Base-by-base conservation (phyloP, 352 stramenopile genomes). In the Globisporangium solare region DNA sequence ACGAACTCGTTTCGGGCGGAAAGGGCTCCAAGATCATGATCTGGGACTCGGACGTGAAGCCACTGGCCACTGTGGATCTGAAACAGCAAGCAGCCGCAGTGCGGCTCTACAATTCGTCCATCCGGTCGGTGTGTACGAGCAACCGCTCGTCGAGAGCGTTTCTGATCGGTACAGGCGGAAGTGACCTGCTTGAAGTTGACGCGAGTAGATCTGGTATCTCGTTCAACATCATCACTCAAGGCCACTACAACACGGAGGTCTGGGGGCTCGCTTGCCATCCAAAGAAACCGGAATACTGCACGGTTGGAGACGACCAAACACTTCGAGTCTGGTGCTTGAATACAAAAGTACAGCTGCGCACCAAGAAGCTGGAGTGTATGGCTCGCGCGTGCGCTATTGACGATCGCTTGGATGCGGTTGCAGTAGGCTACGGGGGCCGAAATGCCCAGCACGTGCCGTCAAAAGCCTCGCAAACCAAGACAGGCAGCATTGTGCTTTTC, bases 111-210 rank as follows among this genome's bases (percentile, higher is more conserved):
- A 76, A 63, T 35, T 49, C 70, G 10, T 64, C 66, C 17, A 71
- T 90, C 47, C 73, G 77, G 45, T 88, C 77, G 47, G 42, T 90
- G n/a, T 79, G 67, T 39, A 54, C 56, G 8, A 63, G 50, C 41
- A 55, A 37, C n/a, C 41, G 63, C 21, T 74, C 67, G 8, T 63
- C 68, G 7, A 60, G 72, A 21, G 54, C 60, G 4, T 67, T 97
- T 17, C 56, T 97, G 10, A 65, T 98, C 14, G 92, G 90, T 17
- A 97, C 89, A 15, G 61, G 51, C 37, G 89, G 87, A 12, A 96
- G 86, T 35, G 85, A 97, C 56, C 56, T 98, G 12, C 67, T 95
- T 11, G 87, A 98, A 56, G 48, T 97, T 22, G 88, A 93, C 63
- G 58, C 70, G 6, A 66, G 41, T 14, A 60, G 61, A 6, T 47